Evolutionary conservation across 2,329 filamentous ascomycete genomes (phyloP), one percentile per base, ranked within the genome.

Genomic region (Ascochyta viciae-villosae): DNA sequence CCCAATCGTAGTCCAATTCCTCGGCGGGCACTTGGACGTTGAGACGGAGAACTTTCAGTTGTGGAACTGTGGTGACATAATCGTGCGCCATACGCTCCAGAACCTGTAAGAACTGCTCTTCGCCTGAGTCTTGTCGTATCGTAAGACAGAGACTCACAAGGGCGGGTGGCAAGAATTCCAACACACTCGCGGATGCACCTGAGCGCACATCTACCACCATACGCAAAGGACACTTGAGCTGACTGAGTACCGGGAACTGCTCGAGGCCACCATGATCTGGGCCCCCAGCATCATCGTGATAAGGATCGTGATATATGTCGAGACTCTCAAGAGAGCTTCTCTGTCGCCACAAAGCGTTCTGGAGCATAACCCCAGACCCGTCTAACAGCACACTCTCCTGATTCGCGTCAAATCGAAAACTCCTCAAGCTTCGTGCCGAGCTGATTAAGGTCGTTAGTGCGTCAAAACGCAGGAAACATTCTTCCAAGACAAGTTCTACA

Each of bases 381-480:
- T 49, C 49, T 15, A 52, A 19, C 10, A 60, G 42, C 9, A 34
- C 26, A 49, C 39, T 54, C 13, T 48, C 15, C 16, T 54, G 23
- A 33, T 54, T 41, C 4, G 43, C 48, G 22, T 57, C 46, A 24
- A 65, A 65, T n/a, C 49, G 43, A 29, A 71, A 65, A 4, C 15
- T 31, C 27, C 56, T 68, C 24, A 71, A 40, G 4, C 31, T 31
- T 29, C 54, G 47, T 26, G 64, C 23, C 4, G 63, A 67, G 24
- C 49, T 45, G 13, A 70, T n/a, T 7, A 71, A 33, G 12, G 65
- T 50, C 6, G 33, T 46, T 4, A 71, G 33, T 22, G 58, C 48
- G 7, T 57, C 41, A 10, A 45, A 46, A 1, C 58, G 37, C 8
- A 69, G 16, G 8, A 58, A 63, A 8, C 51, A 57, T 13, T 54